phyloP scores from a whole-genome alignment of 2,329 filamentous ascomycete species.

The Calonectria leucothoes region DNA sequence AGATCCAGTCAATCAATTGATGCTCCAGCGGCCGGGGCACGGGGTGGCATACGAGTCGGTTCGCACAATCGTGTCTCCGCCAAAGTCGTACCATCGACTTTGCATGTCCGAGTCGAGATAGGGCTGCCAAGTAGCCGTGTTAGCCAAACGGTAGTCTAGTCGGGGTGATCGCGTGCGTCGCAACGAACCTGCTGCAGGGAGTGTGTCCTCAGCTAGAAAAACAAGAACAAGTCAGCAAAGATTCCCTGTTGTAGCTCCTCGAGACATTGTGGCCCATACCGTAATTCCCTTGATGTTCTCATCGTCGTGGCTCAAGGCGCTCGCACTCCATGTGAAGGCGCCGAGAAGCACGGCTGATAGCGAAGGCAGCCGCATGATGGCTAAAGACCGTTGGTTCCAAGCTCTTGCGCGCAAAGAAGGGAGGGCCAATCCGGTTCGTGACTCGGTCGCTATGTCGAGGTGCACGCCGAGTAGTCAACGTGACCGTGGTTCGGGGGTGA shows the following conservation, averaged over 20 bases:
- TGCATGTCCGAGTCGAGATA: conserved; percentile 99
- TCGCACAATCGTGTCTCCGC: conserved; percentile 89
- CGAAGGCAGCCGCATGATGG: conserved; percentile 60
- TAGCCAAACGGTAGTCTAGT: conserved; percentile 29
- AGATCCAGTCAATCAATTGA: conserved; percentile 37
- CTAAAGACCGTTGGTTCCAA: conserved; percentile 25
- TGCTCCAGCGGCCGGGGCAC: conserved; percentile 14
- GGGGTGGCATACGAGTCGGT: conserved; percentile 70
- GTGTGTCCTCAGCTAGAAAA: conserved; percentile 82
- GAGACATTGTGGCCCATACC: conserved; percentile 48
- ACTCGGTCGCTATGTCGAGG: conserved; percentile 25
- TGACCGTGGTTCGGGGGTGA: conserved; percentile 29
- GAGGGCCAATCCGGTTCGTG: conserved; percentile 32
- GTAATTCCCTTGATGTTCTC: conserved; percentile 64
- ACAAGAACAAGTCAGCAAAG: conserved; percentile 34
- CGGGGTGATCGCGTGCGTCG: conserved; percentile 34
- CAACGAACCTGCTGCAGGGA: conserved; percentile 79
- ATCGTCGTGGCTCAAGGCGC: conserved; percentile 60
- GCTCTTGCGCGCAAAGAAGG: conserved; percentile 24
- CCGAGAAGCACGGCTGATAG: conserved; percentile 62
- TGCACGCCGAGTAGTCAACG: conserved; percentile 34
- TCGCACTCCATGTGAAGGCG: conserved; percentile 61
- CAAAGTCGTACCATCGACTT: conserved; percentile 99
- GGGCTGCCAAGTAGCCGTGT: conserved; percentile 67
- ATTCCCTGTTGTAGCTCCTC: background rate